Base-by-base conservation (phyloP, 1,284 basidiomycete genomes). In the Jaminaea rosea region DNA sequence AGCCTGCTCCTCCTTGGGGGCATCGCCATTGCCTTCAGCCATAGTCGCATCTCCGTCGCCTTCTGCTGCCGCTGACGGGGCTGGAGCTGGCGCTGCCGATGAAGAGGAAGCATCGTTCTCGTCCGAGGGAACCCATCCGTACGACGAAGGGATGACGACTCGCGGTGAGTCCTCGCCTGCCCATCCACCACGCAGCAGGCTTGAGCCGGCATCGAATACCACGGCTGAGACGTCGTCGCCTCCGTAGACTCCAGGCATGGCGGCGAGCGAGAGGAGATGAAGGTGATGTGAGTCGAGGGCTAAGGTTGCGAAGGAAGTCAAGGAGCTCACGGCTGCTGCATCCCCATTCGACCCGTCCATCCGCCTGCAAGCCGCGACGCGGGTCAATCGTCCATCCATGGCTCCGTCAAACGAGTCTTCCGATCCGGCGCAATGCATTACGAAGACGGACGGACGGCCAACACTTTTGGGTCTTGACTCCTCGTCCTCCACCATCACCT, bases 131-230 rank as follows among this genome's bases (percentile, higher is more conserved):
- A 77, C 80, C 75, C 85, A 92, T 23, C 90, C 92, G 76, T 90
- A 97, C 50, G 83, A 81, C 1, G 91, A 87, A 1, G 94, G 88
- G 55, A 94, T 82, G 56, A 97, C 83, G 24, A 87, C 85, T 75
- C 91, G 90, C 26, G 94, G 94, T 13, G 87, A 83, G 72, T 99
- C 94, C 76, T 98, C 93, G 46, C 94, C 94, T 15, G 94, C 93
- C 63, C 59, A 76, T 58, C 94, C 94, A 21, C 88, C 90, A 69
- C 93, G 85, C 54, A 91, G 79, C 17, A 88, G 86, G 44, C 87
- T 86, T 32, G 87, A 81, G 44, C 94, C 94, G 69, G 96, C 86
- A 77, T 98, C 94, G 50, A 98, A 78, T 32, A 98, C 94, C 50
- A 98, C 79, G 21, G 93, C 94, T 46, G 90, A 88, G 44, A 98